phyloP scores from a whole-genome alignment of 2,329 filamentous ascomycete species.

The Alternaria triticimaculans region DNA sequence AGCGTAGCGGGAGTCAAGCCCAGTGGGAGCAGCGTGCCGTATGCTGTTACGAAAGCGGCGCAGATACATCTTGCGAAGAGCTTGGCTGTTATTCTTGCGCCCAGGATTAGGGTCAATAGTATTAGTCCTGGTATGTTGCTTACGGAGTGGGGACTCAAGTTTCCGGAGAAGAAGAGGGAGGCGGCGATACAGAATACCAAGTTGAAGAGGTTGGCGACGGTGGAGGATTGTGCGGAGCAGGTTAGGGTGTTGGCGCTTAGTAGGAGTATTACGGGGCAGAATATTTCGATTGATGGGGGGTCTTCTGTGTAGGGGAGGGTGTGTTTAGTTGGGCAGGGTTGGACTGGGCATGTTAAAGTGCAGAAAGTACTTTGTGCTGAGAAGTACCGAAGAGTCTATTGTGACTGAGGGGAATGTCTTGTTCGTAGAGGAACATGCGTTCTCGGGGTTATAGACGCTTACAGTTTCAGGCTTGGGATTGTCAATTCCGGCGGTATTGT shows the following conservation, averaged over 20 bases:
- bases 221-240: slow-evolving; percentile 55
- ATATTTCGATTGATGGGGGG: slow-evolving; percentile 47
- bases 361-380: background rate
- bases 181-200: slow-evolving; percentile 53
- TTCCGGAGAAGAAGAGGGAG: slow-evolving; percentile 54
- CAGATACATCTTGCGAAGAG: slow-evolving; percentile 71
- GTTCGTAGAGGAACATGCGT: background rate
- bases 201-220: slow-evolving; percentile 60
- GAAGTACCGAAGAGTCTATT: background rate
- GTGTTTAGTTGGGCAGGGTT: background rate
- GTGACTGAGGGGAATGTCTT: background rate
- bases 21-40: slow-evolving; percentile 72
- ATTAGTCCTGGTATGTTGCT: slow-evolving; percentile 69
- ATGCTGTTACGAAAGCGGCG: slow-evolving; percentile 80
- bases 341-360: background rate
- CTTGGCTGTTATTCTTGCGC: slow-evolving; percentile 66
- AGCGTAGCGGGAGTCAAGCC: slow-evolving; percentile 69
- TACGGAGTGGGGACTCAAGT: slow-evolving; percentile 62
- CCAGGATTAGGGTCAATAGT: slow-evolving; percentile 69
- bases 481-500: background rate
- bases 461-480: background rate
- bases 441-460: background rate
- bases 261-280: slow-evolving; percentile 47
- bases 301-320: slow-evolving; percentile 21
- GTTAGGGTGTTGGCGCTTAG: slow-evolving; percentile 45